Conservation (phyloP, 2,329 filamentous ascomycete genomes). For the Colletotrichum gigasporum region DNA sequence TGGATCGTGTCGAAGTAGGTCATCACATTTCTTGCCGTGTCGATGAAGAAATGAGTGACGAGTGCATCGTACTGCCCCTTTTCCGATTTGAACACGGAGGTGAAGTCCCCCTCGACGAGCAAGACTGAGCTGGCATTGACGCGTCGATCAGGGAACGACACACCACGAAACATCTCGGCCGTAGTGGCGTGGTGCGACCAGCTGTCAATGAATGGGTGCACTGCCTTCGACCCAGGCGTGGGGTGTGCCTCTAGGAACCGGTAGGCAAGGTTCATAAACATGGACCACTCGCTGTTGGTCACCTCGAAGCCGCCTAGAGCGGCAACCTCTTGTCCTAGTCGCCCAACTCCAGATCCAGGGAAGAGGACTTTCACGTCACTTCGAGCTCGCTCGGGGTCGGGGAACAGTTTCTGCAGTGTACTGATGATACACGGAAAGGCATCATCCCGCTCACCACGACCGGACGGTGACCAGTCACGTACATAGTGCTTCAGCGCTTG, state of each 20-base stretch:
- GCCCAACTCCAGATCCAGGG: conserved; percentile 62
- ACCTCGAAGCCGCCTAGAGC: conserved; percentile 57
- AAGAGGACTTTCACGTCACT: conserved; percentile 51
- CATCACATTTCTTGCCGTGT: conserved; percentile 66
- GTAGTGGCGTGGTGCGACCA: conserved; percentile 65
- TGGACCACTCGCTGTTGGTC: conserved; percentile 66
- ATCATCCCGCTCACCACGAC: conserved; percentile 53
- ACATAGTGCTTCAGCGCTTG: conserved; percentile 67
- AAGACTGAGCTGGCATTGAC: conserved; percentile 49
- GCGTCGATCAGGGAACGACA: conserved; percentile 54
- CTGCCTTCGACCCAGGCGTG: conserved; percentile 34
- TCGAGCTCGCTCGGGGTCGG: conserved; percentile 37
- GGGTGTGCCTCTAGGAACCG: conserved; percentile 53
- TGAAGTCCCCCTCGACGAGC: conserved; percentile 67
- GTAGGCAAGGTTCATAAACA: conserved; percentile 65
- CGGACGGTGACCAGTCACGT: conserved; percentile 63
- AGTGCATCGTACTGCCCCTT: conserved; percentile 55
- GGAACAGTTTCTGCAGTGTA: conserved; percentile 44
- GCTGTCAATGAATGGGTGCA: conserved; percentile 64
- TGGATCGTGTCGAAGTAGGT: conserved; percentile 64
- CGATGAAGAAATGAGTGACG: conserved; percentile 68
- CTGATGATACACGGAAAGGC: conserved; percentile 50
- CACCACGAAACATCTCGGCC: conserved; percentile 53
- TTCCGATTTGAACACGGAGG: conserved; percentile 45
- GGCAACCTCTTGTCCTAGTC: conserved; percentile 61